These are phyloP conservation scores for Sporothrix globosa DNA, from an alignment of 2,329 filamentous ascomycete genomes.

Conservation along the genomic window DNA sequence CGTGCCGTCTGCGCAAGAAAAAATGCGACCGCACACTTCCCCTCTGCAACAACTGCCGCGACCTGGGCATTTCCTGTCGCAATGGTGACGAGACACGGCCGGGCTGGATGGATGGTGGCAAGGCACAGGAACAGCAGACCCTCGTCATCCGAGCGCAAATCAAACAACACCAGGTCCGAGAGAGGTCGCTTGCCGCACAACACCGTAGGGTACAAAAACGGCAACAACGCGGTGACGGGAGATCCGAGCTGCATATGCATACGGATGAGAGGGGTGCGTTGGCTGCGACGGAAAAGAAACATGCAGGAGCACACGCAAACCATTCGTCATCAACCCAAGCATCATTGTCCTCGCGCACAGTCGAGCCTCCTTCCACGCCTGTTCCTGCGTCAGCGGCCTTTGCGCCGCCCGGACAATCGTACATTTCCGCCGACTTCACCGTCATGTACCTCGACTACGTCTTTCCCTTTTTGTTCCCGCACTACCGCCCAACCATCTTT, in stretches of 20 bases:
- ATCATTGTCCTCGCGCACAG: too few relatives aligned
- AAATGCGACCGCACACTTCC: not conserved
- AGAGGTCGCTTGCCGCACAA: too few relatives aligned
- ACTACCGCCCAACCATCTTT: slow-evolving; percentile 60
- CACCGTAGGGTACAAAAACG: too few relatives aligned
- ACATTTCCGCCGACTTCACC: slow-evolving; percentile 13
- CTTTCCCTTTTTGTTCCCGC: slow-evolving; percentile 65
- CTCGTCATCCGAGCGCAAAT: not conserved
- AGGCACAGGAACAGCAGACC: not conserved
- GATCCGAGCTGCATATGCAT: too few relatives aligned
- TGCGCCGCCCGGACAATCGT: not conserved
- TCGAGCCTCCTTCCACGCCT: too few relatives aligned
- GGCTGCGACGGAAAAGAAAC: too few relatives aligned
- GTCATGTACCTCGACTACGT: slow-evolving; percentile 65
- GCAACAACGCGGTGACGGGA: too few relatives aligned
- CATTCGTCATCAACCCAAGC: too few relatives aligned
- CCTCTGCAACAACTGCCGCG: not conserved
- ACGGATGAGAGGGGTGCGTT: too few relatives aligned
- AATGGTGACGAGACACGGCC: not conserved
- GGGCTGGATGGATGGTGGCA: not conserved
- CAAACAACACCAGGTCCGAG: not conserved
- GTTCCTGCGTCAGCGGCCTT: too few relatives aligned
- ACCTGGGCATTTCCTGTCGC: not conserved
- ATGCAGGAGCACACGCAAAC: too few relatives aligned
- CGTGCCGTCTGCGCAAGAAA: not conserved